Evolutionary conservation across 1,284 basidiomycete species (phyloP).

Genomic region (Tausonia pullulans): DNA sequence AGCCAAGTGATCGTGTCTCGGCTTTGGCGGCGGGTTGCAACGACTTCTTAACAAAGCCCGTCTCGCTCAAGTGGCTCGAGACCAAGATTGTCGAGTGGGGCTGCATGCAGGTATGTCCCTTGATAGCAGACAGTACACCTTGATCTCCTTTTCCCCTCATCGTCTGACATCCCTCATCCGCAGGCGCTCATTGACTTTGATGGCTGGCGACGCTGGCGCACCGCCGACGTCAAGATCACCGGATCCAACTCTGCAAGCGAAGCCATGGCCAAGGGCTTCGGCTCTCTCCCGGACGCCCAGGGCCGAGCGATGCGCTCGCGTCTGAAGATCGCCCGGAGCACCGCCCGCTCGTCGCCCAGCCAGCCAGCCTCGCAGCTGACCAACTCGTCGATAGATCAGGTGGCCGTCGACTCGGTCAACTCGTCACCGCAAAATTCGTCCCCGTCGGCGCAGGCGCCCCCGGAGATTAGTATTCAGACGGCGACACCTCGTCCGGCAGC

Average conservation of each 20-base stretch:
- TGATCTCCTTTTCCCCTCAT: neutral
- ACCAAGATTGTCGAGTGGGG: slow-evolving; percentile 99
- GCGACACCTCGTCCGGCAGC: no score
- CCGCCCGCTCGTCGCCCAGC: slow-evolving; percentile 3
- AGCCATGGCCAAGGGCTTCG: slow-evolving; percentile 23
- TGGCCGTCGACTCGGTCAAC: no score
- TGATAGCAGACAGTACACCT: neutral
- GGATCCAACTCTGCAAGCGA: neutral
- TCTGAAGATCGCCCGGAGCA: slow-evolving; percentile 29
- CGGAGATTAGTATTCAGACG: no score
- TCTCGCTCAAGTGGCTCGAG: slow-evolving; percentile 88
- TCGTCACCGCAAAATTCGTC: no score
- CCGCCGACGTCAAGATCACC: slow-evolving; percentile 1
- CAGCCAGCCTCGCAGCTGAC: neutral
- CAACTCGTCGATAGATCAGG: no score
- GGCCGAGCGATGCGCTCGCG: slow-evolving; percentile 29
- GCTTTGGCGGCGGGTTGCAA: slow-evolving; percentile 97
- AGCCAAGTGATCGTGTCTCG: slow-evolving; percentile 85
- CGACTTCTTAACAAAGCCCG: slow-evolving; percentile 96
- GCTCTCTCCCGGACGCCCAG: slow-evolving; percentile 29
- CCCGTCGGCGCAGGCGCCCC: no score
- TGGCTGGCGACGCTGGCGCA: slow-evolving; percentile 27
- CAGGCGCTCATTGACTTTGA: slow-evolving; percentile 38
- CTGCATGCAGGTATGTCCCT: slow-evolving; percentile 34
- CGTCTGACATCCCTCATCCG: neutral